phyloP scores from a whole-genome alignment of 805 yeast genomes.

The Blastobotrys muscicola region DNA sequence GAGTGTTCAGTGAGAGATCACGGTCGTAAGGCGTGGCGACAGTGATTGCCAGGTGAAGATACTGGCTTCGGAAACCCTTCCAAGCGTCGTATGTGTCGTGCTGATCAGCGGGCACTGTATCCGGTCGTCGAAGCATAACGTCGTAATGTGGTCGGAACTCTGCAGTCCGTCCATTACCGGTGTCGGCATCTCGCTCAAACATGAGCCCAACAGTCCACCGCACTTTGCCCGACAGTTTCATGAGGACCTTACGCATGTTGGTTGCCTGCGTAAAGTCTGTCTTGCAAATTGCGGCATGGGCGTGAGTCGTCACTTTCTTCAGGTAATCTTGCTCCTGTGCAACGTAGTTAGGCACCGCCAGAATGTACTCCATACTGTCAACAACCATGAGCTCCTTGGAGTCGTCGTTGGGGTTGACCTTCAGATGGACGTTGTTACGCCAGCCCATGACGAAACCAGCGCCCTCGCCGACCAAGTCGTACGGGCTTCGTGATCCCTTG shows the following conservation, averaged over 20 bases:
- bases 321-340: constrained; percentile 30
- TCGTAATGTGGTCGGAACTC: constrained; percentile 55
- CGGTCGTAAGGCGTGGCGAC: constrained; percentile 21
- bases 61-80: constrained; percentile 70
- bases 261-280: constrained; percentile 18
- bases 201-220: constrained; percentile 68
- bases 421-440: constrained; percentile 48
- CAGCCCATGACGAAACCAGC: constrained; percentile 77
- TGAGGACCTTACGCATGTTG: constrained; percentile 36
- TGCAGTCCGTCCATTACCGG: constrained; percentile 35
- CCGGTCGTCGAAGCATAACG: constrained; percentile 50
- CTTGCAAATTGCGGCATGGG: constrained; percentile 23
- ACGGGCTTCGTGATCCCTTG: constrained; percentile 77
- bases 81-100: constrained; percentile 64
- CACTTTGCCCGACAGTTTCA: constrained; percentile 59
- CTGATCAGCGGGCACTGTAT: constrained; percentile 32
- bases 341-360: constrained; percentile 70
- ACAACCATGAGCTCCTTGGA: constrained; percentile 60
- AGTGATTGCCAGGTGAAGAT: constrained; percentile 60
- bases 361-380: constrained; percentile 49
- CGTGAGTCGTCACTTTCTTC: constrained; percentile 19
- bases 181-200: constrained; percentile 54
- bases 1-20: background rate
- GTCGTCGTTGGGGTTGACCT: constrained; percentile 56
- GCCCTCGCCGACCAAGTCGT: constrained; percentile 50